Evolutionary conservation across 2,329 filamentous ascomycete species (phyloP), one percentile per base, ranked within the genome.

Genomic region (Dryadomyces sulphureus): DNA sequence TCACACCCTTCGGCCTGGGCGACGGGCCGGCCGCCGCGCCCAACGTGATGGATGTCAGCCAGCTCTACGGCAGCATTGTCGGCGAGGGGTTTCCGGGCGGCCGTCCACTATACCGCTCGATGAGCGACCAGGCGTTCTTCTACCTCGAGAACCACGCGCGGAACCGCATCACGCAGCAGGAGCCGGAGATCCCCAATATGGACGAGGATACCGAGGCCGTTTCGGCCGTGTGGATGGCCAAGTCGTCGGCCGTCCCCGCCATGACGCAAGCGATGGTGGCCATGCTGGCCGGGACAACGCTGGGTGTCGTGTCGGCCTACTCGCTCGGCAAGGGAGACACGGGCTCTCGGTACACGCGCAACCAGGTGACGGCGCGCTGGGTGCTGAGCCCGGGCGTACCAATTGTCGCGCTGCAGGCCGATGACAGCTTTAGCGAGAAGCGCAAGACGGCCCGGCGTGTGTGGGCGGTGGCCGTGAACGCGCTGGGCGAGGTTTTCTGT

Each of bases 381-480:
- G 79, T 86, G 9, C 68, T 96, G 12, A 88, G 87, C 57, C 92
- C 92, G 3, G 92, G 92, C 36, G 88, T 52, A 3, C 92, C 92
- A 0, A 92, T 98, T 50, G 74, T 95, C 45, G 76, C 79, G 1
- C 77, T 98, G 49, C 77, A 77, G 39, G 75, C 94, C 7, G 92
- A 98, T 56, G 88, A 94, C 24, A 77, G 77, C 45, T 92, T 88
- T 61, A 89, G 73, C 42, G 61, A 72, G 22, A 81, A 79, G 54
- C 79, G 89, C 25, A 80, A 81, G 57, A 66, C 73, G 4, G 68
- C 79, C 43, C 75, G 77, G 12, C 79, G 89, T 24, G 75, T 92
- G 12, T 96, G 88, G 87, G 87, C 85, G n/a, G 81, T 90, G 38
- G 85, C 79, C n/a, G 64, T 98, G 45, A 98, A 98, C 59, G 90